Evolutionary conservation across 345 rosid genomes (phyloP).

Genomic region (Microthlaspi erraticum): DNA sequence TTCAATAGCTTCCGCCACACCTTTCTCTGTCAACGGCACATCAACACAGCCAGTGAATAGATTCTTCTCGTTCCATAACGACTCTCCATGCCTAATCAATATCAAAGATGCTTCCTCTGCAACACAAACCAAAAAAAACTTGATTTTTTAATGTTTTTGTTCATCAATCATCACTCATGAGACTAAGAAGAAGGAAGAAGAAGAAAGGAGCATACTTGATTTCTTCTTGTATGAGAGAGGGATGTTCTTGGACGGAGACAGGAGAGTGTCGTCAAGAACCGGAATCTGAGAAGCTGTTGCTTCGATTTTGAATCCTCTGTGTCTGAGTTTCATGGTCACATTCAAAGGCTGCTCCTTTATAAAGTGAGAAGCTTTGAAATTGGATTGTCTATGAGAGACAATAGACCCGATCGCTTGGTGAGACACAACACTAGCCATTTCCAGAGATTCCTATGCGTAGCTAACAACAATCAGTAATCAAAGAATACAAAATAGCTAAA

Average conservation of each 20-base stretch:
- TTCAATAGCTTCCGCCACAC: conserved; percentile 95
- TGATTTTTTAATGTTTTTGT: background rate
- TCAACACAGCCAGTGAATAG: conserved; percentile 97
- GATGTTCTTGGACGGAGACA: conserved; percentile 54
- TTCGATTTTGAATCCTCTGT: conserved; percentile 48
- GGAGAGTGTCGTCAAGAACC: conserved; percentile 58
- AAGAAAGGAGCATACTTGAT: conserved; percentile 53
- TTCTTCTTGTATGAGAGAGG: conserved; percentile 56
- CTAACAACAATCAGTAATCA: background rate
- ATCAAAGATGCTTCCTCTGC: conserved; percentile 88
- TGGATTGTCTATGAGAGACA: conserved; percentile 43
- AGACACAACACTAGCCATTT: conserved; percentile 68
- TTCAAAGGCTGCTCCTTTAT: conserved; percentile 46
- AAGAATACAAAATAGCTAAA: conserved; percentile 1
- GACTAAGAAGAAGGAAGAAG: background rate
- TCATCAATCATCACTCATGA: background rate
- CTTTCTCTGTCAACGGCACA: conserved; percentile 91
- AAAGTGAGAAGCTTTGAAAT: conserved; percentile 38
- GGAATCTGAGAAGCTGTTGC: conserved; percentile 67
- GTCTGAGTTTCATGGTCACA: conserved; percentile 45
- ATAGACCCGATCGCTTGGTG: conserved; percentile 62
- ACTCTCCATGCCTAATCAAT: conserved; percentile 95
- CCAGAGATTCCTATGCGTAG: background rate
- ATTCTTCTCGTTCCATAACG: conserved; percentile 98
- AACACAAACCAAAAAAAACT: background rate